Percentiles rank a stretch among this genome's conserved stretches.
Evolutionary conservation across 805 yeast species (phyloP).

Genomic region (Suhomyces sp.): DNA sequence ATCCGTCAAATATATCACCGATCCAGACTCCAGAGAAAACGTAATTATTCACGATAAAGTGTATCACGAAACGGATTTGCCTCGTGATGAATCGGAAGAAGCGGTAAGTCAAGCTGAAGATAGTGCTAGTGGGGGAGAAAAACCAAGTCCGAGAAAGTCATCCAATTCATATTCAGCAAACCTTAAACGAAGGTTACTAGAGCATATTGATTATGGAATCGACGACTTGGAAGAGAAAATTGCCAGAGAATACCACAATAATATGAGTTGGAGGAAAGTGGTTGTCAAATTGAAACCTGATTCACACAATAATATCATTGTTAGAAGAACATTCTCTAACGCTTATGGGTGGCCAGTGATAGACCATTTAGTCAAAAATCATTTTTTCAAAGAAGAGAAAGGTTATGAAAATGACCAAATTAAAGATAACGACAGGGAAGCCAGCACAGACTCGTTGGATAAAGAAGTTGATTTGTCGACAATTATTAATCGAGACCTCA

Average conservation of each 20-base stretch:
- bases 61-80: constrained; percentile 64
- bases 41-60: constrained; percentile 80
- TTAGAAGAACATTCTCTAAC: constrained; percentile 83
- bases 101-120: background rate
- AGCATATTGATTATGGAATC: constrained; percentile 32
- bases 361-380: constrained; percentile 72
- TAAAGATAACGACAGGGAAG: background rate
- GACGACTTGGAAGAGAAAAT: constrained; percentile 67
- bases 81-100: constrained; percentile 23
- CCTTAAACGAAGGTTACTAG: constrained; percentile 18
- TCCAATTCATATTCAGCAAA: constrained; percentile 9
- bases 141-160: background rate
- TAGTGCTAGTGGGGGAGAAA: background rate
- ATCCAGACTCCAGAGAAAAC: constrained; percentile 63
- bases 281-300: constrained; percentile 83
- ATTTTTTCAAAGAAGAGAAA: constrained; percentile 41
- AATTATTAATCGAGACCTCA: constrained; percentile 34
- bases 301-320: constrained; percentile 91
- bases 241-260: constrained; percentile 84
- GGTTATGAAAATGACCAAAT: constrained; percentile 5
- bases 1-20: constrained; percentile 56
- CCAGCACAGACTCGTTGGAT: constrained; percentile 22
- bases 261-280: constrained; percentile 88
- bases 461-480: constrained; percentile 25
- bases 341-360: constrained; percentile 95